phyloP scores from a whole-genome alignment of 75 land plant species.

The Adiantum capillusveneris region DNA sequence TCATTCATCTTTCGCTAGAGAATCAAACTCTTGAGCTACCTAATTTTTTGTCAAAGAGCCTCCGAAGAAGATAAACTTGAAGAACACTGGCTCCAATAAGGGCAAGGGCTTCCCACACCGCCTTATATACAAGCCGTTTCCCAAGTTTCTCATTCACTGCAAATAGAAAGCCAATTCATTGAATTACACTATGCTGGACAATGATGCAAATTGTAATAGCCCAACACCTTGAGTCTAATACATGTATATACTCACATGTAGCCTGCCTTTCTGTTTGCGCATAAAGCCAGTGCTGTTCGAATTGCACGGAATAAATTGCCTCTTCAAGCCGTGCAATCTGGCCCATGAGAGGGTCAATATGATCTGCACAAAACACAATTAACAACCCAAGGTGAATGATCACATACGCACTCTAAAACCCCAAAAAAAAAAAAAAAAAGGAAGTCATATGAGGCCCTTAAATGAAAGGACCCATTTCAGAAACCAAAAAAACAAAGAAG shows the following conservation, averaged over 20 bases:
- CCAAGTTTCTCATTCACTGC: slow-evolving; percentile 76
- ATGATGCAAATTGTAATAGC: too few species aligned
- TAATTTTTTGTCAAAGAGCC: slow-evolving; percentile 72
- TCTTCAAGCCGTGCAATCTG: slow-evolving; percentile 74
- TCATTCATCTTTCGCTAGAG: too few species aligned
- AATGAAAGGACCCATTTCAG: too few species aligned
- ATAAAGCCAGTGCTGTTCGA: slow-evolving; percentile 92
- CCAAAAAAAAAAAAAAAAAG: too few species aligned
- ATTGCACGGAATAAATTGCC: slow-evolving; percentile 74
- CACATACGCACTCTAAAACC: background rate
- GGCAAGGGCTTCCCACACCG: slow-evolving; percentile 61
- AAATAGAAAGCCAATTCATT: too few species aligned
- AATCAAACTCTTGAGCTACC: slow-evolving; percentile 51
- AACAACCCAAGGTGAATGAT: background rate
- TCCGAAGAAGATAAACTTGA: slow-evolving; percentile 72
- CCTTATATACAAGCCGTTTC: slow-evolving; percentile 73
- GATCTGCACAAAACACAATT: slow-evolving; percentile 66
- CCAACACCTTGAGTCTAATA: too few species aligned
- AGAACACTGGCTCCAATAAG: slow-evolving; percentile 61
- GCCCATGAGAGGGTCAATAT: slow-evolving; percentile 62
- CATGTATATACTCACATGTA: slow-evolving; percentile 43
- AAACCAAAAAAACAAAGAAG: too few species aligned
- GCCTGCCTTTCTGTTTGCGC: slow-evolving; percentile 85
- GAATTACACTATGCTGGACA: too few species aligned
- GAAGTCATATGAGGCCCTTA: too few species aligned